Conservation (phyloP, 768 basidiomycete species). For the Tricholoma terreum region DNA sequence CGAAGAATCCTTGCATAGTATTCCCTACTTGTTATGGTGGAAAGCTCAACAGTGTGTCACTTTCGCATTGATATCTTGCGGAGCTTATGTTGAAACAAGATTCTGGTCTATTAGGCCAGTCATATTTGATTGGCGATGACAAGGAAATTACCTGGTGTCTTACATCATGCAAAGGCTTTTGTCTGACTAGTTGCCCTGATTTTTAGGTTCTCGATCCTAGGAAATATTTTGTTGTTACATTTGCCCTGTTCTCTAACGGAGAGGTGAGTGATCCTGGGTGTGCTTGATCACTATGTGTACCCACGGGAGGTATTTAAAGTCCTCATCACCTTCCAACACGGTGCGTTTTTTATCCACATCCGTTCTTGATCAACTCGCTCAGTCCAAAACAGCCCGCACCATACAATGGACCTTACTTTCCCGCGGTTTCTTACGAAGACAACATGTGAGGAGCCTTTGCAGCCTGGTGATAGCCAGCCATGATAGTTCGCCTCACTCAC, state of each 20-base stretch:
- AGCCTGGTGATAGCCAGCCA: not conserved
- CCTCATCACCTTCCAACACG: conserved; percentile 62
- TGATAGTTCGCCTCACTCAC: not conserved
- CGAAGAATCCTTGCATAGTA: conserved; percentile 52
- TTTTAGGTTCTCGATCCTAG: conserved; percentile 45
- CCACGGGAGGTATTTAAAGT: conserved; percentile 29
- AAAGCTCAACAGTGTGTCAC: conserved; percentile 45
- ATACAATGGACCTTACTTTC: conserved; percentile 59
- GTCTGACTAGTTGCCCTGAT: not conserved
- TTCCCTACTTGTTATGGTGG: conserved; percentile 57
- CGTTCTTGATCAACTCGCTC: not conserved
- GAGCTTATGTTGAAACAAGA: not conserved
- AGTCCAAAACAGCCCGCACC: conserved; percentile 40
- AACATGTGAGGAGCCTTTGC: conserved; percentile 43
- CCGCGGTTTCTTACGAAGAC: conserved; percentile 53
- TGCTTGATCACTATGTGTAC: not conserved
- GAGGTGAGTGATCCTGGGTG: conserved; percentile 36
- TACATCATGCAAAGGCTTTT: not conserved
- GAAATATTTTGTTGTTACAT: conserved; percentile 54
- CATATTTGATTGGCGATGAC: conserved; percentile 45
- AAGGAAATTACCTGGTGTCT: conserved; percentile 32
- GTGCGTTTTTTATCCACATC: conserved; percentile 24
- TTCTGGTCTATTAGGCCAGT: conserved; percentile 33
- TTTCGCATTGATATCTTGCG: too few species aligned
- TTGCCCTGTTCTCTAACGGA: conserved; percentile 57